Evolutionary conservation across 1,284 basidiomycete genomes (phyloP).

Genomic region (Sanguinoderma infundibulare): DNA sequence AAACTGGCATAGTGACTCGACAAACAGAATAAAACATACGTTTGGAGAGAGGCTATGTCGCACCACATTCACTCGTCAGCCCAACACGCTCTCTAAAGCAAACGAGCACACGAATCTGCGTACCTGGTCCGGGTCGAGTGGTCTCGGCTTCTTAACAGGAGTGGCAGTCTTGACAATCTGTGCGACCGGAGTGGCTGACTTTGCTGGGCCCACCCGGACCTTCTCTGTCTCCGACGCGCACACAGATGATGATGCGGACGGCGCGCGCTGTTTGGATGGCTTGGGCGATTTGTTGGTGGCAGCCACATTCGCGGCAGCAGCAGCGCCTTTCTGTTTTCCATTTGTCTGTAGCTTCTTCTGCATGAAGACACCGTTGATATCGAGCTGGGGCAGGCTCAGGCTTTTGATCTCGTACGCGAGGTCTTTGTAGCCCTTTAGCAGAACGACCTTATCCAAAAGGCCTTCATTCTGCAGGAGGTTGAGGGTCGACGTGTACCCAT

Average conservation of each 20-base stretch:
- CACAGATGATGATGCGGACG: conserved; percentile 23
- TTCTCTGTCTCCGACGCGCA: conserved; percentile 30
- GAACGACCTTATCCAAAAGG: conserved; percentile 50
- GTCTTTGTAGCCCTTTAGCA: conserved; percentile 53
- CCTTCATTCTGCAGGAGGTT: conserved; percentile 54
- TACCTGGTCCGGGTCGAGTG: conserved; percentile 28
- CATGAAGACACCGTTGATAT: conserved; percentile 55
- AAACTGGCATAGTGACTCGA: neutral
- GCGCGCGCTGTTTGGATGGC: conserved; percentile 15
- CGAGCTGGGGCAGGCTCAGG: conserved; percentile 45
- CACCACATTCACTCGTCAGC: neutral
- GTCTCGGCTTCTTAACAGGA: conserved; percentile 16
- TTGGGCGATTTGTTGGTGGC: conserved; percentile 22
- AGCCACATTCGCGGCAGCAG: conserved; percentile 6
- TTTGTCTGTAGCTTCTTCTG: conserved; percentile 42
- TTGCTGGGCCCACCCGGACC: conserved; percentile 15
- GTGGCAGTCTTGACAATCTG: conserved; percentile 13
- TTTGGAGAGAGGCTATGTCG: conserved; percentile 36
- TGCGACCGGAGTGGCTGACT: conserved; percentile 20
- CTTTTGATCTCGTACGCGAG: conserved; percentile 49
- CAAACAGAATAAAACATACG: conserved; percentile 28
- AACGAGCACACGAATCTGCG: neutral
- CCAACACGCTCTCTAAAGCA: too few species aligned
- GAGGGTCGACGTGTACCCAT: conserved; percentile 56
- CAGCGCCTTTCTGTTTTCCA: conserved; percentile 27